Evolutionary conservation across 2,329 filamentous ascomycete genomes (phyloP).

Genomic region (Cercospora canescens): DNA sequence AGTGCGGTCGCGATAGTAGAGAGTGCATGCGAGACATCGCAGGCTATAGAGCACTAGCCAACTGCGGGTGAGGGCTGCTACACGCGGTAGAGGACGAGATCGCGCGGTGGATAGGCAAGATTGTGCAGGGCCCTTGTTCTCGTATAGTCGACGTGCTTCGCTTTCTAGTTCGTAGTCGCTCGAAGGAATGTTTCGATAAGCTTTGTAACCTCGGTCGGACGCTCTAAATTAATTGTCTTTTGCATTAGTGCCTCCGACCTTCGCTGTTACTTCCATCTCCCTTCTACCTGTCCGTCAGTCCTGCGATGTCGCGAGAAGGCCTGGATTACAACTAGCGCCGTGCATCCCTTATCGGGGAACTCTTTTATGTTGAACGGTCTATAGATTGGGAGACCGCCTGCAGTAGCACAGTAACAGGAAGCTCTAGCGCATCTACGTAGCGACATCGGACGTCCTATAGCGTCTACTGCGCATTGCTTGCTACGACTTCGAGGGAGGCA

Average conservation of each 20-base stretch:
- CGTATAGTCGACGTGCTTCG: neutral
- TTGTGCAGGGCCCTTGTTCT: neutral
- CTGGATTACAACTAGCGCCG: neutral
- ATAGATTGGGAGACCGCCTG: neutral
- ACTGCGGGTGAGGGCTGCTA: neutral
- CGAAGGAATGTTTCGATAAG: neutral
- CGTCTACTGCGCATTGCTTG: neutral
- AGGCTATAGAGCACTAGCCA: neutral
- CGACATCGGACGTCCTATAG: neutral
- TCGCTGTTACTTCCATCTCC: neutral
- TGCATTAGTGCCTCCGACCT: neutral
- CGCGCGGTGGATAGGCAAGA: neutral
- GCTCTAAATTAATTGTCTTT: neutral
- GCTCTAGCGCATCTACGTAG: neutral
- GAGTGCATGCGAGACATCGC: neutral
- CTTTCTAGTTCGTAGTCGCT: neutral
- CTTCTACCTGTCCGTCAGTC: neutral
- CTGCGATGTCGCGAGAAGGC: neutral
- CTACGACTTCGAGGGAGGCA: neutral
- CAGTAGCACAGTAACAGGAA: neutral
- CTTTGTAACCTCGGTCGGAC: neutral
- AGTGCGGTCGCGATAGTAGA: neutral
- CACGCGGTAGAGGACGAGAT: neutral
- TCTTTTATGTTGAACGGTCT: neutral
- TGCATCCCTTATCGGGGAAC: neutral